Evolutionary conservation across 1,284 basidiomycete species (phyloP).

Genomic region (Boletus hoseneyae): DNA sequence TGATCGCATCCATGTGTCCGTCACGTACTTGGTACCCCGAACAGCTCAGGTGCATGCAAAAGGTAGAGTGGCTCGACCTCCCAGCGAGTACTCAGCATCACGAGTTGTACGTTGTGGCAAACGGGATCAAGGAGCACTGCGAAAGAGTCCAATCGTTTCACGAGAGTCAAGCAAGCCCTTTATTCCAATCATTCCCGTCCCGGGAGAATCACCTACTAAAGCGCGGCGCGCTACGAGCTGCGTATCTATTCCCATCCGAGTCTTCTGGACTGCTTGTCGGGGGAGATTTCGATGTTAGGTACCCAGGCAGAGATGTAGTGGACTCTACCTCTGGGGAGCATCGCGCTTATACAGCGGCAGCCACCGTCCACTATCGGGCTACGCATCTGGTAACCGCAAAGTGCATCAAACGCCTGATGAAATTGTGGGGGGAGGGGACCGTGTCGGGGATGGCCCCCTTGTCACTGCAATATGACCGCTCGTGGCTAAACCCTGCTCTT

Average conservation of each 20-base stretch:
- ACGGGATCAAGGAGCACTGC: constrained; percentile 33
- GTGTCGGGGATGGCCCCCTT: constrained; percentile 1
- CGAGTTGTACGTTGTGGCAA: constrained; percentile 25
- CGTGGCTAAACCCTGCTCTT: constrained; percentile 22
- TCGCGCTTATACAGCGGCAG: constrained; percentile 16
- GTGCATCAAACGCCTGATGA: constrained; percentile 7
- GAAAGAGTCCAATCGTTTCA: constrained; percentile 16
- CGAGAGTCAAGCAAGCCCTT: background rate
- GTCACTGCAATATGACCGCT: constrained; percentile 19
- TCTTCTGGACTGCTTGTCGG: background rate
- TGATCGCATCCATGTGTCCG: constrained; percentile 38
- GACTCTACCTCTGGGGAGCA: constrained; percentile 6
- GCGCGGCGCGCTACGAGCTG: constrained; percentile 16
- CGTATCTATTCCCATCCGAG: constrained; percentile 12
- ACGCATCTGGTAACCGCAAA: background rate
- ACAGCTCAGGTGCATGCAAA: constrained; percentile 40
- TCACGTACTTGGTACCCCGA: constrained; percentile 38
- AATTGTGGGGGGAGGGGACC: constrained; percentile 9
- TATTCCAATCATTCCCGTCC: constrained; percentile 8
- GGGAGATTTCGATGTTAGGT: constrained; percentile 10
- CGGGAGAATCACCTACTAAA: constrained; percentile 12
- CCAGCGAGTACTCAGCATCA: constrained; percentile 33
- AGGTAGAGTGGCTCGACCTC: constrained; percentile 20
- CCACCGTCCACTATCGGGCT: constrained; percentile 4
- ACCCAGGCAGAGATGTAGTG: constrained; percentile 19